Evolutionary conservation across 2,329 filamentous ascomycete genomes (phyloP).

Genomic region (Fusarium foetens): DNA sequence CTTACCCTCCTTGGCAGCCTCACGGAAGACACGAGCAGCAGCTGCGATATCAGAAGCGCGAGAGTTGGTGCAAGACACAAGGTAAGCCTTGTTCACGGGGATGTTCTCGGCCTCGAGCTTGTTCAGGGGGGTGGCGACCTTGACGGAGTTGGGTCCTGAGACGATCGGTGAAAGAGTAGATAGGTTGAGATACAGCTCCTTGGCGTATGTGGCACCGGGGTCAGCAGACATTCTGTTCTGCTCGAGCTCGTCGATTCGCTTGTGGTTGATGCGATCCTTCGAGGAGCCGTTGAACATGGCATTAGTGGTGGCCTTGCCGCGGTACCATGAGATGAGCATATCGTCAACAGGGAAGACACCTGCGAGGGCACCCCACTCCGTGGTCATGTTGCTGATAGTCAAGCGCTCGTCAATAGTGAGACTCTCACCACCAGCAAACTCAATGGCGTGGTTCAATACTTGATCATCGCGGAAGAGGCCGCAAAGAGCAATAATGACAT

Average conservation of each 20-base stretch:
- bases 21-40: constrained; percentile 83
- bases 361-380: constrained; percentile 78
- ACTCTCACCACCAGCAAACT: constrained; percentile 85
- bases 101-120: constrained; percentile 81
- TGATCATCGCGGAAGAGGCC: constrained; percentile 87
- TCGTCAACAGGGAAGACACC: constrained; percentile 78
- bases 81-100: constrained; percentile 82
- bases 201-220: constrained; percentile 81
- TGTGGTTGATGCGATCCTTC: constrained; percentile 74
- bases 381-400: constrained; percentile 83
- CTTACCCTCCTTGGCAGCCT: constrained; percentile 73
- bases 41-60: constrained; percentile 82
- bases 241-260: constrained; percentile 77
- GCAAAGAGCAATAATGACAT: constrained; percentile 90
- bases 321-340: constrained; percentile 77
- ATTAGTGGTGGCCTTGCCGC: constrained; percentile 77
- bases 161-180: constrained; percentile 86
- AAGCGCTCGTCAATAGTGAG: constrained; percentile 78
- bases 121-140: constrained; percentile 80
- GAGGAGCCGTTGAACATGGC: constrained; percentile 67
- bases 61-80: constrained; percentile 91
- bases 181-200: constrained; percentile 83
- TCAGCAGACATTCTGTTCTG: constrained; percentile 76
- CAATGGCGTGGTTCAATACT: constrained; percentile 89
- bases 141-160: constrained; percentile 90